Conservation (phyloP, 2,329 filamentous ascomycete genomes). For the Hawksworthiomyces lignivorus region DNA sequence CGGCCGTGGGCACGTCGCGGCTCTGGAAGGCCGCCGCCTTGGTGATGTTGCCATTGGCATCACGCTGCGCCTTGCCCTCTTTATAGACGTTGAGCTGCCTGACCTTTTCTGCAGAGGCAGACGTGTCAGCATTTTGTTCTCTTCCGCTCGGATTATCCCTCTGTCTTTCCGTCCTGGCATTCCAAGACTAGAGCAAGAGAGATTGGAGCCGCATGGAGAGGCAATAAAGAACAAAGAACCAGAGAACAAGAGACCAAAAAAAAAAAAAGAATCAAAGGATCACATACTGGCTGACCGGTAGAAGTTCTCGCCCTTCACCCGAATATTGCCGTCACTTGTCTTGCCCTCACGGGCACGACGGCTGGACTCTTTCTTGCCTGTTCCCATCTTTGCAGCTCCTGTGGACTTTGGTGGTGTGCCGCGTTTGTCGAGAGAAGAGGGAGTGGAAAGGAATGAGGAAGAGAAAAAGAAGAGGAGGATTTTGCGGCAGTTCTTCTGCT, state of each 20-base stretch:
- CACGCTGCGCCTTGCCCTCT: slow-evolving; percentile 73
- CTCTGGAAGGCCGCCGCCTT: slow-evolving; percentile 53
- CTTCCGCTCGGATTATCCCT: neutral
- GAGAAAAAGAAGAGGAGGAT: slow-evolving; percentile 2
- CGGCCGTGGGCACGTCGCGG: slow-evolving; percentile 69
- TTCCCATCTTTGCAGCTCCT: slow-evolving; percentile 13
- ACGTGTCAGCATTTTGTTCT: neutral
- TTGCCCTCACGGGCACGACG: slow-evolving; percentile 82
- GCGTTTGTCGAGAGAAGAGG: slow-evolving; percentile 1
- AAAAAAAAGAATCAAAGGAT: neutral
- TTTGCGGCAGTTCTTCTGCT: too few relatives aligned
- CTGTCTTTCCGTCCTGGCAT: neutral
- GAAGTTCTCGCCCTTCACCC: slow-evolving; percentile 95
- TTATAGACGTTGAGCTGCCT: slow-evolving; percentile 62
- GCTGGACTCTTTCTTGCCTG: slow-evolving; percentile 75
- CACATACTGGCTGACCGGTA: slow-evolving; percentile 50
- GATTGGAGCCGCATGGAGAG: too few relatives aligned
- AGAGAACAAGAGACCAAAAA: neutral
- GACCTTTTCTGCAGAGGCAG: slow-evolving; percentile 11
- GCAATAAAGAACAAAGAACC: too few relatives aligned
- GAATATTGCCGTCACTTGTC: slow-evolving; percentile 81
- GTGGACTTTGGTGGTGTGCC: slow-evolving; percentile 2
- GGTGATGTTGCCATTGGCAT: slow-evolving; percentile 75
- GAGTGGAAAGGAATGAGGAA: neutral
- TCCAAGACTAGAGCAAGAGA: too few relatives aligned